Base-by-base conservation (phyloP, 306 rosid genomes). In the Gillenia trifoliata region DNA sequence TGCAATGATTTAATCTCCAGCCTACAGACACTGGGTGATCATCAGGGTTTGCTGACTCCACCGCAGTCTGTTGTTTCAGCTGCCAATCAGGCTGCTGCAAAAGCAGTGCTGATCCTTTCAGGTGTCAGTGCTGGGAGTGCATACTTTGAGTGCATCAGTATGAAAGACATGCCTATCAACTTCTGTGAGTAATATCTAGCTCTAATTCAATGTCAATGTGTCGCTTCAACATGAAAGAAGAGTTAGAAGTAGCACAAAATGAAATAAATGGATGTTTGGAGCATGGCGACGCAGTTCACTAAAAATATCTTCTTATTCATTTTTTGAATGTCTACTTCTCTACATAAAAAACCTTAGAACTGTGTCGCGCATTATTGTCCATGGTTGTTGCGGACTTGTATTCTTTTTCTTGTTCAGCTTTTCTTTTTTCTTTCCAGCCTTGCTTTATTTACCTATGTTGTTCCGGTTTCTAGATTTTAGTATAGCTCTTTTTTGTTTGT, bases 41-140 rank as follows among this genome's bases (percentile, higher is more conserved):
- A 88, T 77, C 95, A 90, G 74, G 84, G 91, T 73, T 80, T 94
- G 91, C 88, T 92, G 73, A 69, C 89, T 77, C 96, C 99, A 54
- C 97, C 97, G 75, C 91, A 83, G 55, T 83, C 86, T 66, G 86
- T 87, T 78, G 79, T 83, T 67, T 55, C 88, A 73, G 89, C 93
- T 30, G 91, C 92, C 50, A 92, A 94, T 87, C 97, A 94, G 85
- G 99, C 95, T 55, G 97, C 92, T 62, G 95, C 93, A 31, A 94
- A 94, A 76, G 95, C 99, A 64, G 86, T 92, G 90, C 80, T 94
- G 54, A 83, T 89, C 78, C 74, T 86, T 79, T 92, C 99, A 36
- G 95, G 96, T 77, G 83, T 91, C 79, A 72, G 79, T 71, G 69
- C 77, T 28, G 97, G 90, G 70, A 91, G 85, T 82, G 86, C 88